These are phyloP conservation scores for Fusarium fujikuroi DNA, from an alignment of 2,329 filamentous ascomycete species.

Conservation along the genomic window DNA sequence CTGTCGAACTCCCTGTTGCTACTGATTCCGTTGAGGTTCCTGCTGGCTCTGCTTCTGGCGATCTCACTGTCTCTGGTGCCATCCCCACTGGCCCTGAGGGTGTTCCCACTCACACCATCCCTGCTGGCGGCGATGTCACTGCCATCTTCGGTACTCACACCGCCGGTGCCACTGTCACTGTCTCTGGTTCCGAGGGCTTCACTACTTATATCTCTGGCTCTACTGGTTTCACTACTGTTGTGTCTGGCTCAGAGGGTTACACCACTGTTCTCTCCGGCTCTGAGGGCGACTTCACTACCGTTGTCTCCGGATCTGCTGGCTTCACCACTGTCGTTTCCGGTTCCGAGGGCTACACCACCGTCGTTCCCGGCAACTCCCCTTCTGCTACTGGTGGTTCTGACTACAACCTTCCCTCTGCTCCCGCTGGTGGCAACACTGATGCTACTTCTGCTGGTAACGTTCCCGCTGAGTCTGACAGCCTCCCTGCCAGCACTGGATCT, in stretches of 20 bases:
- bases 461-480: slow-evolving; percentile 7
- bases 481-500: slow-evolving; percentile 6
- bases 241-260: slow-evolving; percentile 5
- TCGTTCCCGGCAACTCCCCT: neutral
- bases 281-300: slow-evolving; percentile 15
- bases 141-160: slow-evolving; percentile 25
- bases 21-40: neutral
- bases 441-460: slow-evolving; percentile 9
- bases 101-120: slow-evolving; percentile 11
- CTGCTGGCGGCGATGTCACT: slow-evolving; percentile 14
- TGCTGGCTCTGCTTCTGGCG: neutral
- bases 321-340: slow-evolving; percentile 14
- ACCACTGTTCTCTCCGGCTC: slow-evolving; percentile 10
- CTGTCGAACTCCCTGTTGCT: neutral
- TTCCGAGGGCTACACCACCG: neutral
- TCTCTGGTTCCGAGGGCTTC: slow-evolving; percentile 6
- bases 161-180: neutral
- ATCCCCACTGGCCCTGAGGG: slow-evolving; percentile 12
- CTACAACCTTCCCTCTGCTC: neutral
- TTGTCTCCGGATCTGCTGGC: slow-evolving; percentile 12
- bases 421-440: neutral
- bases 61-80: neutral
- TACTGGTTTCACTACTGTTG: neutral
- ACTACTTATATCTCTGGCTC: slow-evolving; percentile 10
- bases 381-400: neutral